A percentile compares a stretch with the other conserved stretches of the same genome.
phyloP scores from a whole-genome alignment of 768 basidiomycete genomes.

The Amanita rimosa region DNA sequence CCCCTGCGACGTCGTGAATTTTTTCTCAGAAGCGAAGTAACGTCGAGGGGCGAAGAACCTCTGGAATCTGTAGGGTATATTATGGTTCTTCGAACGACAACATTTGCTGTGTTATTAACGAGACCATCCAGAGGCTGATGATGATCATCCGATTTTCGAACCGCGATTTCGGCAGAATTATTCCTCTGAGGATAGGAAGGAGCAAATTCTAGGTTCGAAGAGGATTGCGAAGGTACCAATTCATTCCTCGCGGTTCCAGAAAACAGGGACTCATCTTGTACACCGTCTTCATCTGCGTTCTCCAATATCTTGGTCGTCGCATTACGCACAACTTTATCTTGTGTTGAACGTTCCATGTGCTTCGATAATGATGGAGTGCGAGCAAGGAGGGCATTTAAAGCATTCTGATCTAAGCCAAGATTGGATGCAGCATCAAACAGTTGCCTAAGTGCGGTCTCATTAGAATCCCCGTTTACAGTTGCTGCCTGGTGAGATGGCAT shows the following conservation, averaged over 20 bases:
- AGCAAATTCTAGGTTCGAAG: slow-evolving; percentile 17
- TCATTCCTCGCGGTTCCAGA: slow-evolving; percentile 8
- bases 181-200: slow-evolving; percentile 17
- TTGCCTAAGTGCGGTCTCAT: slow-evolving; percentile 38
- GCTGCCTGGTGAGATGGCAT: slow-evolving; percentile 6
- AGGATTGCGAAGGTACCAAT: background rate
- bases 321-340: background rate
- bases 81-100: slow-evolving; percentile 68
- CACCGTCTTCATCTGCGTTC: background rate
- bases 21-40: slow-evolving; percentile 44
- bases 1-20: slow-evolving; percentile 49
- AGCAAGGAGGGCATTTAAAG: slow-evolving; percentile 56
- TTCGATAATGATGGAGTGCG: slow-evolving; percentile 60
- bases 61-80: slow-evolving; percentile 64
- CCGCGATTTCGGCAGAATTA: slow-evolving; percentile 20
- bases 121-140: slow-evolving; percentile 31
- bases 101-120: slow-evolving; percentile 23
- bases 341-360: slow-evolving; percentile 20
- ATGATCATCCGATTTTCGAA: slow-evolving; percentile 23
- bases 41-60: slow-evolving; percentile 39
- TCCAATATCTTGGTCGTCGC: background rate
- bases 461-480: background rate
- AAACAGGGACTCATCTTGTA: background rate
- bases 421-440: slow-evolving; percentile 67
- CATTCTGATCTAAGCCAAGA: slow-evolving; percentile 65